These are phyloP conservation scores for Yamadazyma sp. DNA, from an alignment of 805 yeast genomes.

Conservation along the genomic window DNA sequence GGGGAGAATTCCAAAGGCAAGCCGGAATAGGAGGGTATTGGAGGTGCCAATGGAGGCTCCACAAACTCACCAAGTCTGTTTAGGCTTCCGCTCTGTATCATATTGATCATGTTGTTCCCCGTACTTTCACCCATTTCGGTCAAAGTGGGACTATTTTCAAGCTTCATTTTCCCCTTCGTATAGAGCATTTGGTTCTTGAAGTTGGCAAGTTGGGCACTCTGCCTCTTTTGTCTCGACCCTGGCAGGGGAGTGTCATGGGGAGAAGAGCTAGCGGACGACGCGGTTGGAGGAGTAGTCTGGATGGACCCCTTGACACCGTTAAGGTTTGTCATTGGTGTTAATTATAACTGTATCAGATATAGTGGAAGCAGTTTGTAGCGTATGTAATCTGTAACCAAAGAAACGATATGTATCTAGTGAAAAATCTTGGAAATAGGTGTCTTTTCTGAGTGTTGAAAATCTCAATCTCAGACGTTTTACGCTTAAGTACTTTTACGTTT, in stretches of 20 bases:
- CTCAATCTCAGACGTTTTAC: too few species aligned
- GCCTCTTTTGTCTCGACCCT: constrained; percentile 10
- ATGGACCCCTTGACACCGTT: constrained; percentile 5
- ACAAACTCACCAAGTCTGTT: constrained; percentile 28
- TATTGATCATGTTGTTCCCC: neutral
- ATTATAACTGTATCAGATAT: too few species aligned
- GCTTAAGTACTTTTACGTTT: too few species aligned
- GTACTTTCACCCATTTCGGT: neutral
- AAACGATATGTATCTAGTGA: too few species aligned
- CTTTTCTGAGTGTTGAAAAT: neutral
- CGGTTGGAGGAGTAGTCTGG: too few species aligned
- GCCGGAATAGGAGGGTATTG: constrained; percentile 67
- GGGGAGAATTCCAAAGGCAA: constrained; percentile 72
- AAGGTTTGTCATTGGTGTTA: constrained; percentile 1
- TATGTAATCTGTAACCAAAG: too few species aligned
- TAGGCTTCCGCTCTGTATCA: neutral
- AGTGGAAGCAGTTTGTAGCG: too few species aligned
- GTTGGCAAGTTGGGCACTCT: constrained; percentile 15
- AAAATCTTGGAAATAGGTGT: neutral
- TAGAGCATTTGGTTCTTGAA: constrained; percentile 13
- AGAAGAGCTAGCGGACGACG: too few species aligned
- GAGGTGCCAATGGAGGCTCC: constrained; percentile 60
- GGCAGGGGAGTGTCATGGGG: constrained; percentile 3
- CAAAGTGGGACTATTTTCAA: constrained; percentile 12
- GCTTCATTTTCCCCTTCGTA: constrained; percentile 6